A percentile compares a stretch with the other conserved stretches of the same genome.
phyloP scores from a whole-genome alignment of 306 rosid species.

The Dalbergia oliveri region DNA sequence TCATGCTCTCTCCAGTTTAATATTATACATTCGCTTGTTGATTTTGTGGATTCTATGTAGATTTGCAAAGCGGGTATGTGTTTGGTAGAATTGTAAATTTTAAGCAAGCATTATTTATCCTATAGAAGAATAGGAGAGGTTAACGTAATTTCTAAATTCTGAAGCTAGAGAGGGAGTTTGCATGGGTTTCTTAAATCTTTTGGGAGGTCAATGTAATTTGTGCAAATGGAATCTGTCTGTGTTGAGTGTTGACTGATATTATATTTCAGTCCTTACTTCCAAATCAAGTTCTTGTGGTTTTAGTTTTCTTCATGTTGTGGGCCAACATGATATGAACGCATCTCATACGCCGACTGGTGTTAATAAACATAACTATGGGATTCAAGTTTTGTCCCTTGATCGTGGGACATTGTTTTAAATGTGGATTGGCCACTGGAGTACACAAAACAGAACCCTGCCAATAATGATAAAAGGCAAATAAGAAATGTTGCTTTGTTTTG shows the following conservation, averaged over 20 bases:
- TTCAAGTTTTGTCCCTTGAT: constrained; percentile 5
- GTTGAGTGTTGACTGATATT: constrained; percentile 22
- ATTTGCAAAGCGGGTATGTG: constrained; percentile 13
- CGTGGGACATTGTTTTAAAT: background rate
- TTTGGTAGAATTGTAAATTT: background rate
- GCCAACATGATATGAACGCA: too few relatives aligned
- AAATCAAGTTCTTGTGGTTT: constrained; percentile 14
- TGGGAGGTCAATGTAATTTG: constrained; percentile 18
- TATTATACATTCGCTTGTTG: background rate
- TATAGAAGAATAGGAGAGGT: constrained; percentile 1
- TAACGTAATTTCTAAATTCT: background rate
- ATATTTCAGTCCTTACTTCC: constrained; percentile 2
- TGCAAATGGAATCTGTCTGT: background rate
- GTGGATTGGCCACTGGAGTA: background rate
- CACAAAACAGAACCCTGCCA: background rate
- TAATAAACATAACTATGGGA: too few relatives aligned
- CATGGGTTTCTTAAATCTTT: constrained; percentile 21
- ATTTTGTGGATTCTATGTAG: background rate
- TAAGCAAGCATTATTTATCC: constrained; percentile 13
- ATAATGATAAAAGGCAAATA: background rate
- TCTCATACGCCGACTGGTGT: too few relatives aligned
- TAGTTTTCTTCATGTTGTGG: background rate
- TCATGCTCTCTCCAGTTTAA: background rate
- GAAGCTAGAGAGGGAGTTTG: constrained; percentile 20
- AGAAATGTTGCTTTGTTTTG: constrained; percentile 16